Evolutionary conservation across 108 stramenopile species (phyloP), one percentile per base, ranked within the genome.

Genomic region (Stephanodiscus minutulus): DNA sequence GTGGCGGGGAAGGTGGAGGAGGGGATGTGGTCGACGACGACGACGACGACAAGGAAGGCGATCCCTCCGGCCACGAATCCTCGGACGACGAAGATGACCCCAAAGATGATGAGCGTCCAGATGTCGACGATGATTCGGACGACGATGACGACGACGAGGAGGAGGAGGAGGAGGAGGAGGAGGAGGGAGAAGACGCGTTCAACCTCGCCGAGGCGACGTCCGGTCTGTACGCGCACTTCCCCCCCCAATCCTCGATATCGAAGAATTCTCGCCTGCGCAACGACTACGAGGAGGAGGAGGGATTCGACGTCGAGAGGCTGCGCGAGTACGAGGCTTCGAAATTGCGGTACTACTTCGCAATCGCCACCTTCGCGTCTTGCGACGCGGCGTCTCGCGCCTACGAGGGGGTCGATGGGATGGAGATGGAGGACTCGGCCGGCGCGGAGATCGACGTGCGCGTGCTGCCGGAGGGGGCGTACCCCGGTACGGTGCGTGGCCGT

Each of bases 321-420:
- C 89, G 98, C 47, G 91, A 86, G 11, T 99, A 98, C 68, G 98
- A 99, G 70, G 93, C 92, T 29, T 85, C 92, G 57, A 96, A 95
- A 61, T 79, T 99, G 8, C 87, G 90, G 77, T 99, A 99, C 70
- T 98, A 96, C 82, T 99, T 97, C 78, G 97, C 97, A 17, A 81
- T 98, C 37, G 93, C 88, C 5, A 88, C 94, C 47, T 98, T 95
- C 73, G 60, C 85, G 29, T 81, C 84, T 13, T 63, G 78, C 24
- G 74, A 79, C 17, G 79, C 91, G 43, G 96, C 98, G 44, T 90
- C 97, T 25, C 61, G 70, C 10, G 86, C 93, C 15, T 99, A 99
- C 74, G 68, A 83, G 36, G 88, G 90, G 65, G 88, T 97, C 0
- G 97, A 99, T 72, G 97, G 97, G 21, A 86, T 98, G 80, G 98